These are phyloP conservation scores for Vitis hybrid DNA, from an alignment of 177 flowering plant species.

Conservation along the genomic window DNA sequence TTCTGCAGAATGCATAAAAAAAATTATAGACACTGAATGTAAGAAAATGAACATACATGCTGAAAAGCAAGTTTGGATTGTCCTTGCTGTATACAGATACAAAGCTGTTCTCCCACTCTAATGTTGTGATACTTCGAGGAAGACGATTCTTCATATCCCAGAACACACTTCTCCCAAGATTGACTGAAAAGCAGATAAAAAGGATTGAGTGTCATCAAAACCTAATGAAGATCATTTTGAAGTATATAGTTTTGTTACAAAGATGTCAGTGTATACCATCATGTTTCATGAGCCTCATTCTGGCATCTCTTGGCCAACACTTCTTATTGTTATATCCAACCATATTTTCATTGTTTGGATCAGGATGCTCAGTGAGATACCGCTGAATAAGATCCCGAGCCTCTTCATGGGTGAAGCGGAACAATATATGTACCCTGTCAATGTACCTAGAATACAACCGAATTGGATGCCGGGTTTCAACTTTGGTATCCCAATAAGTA, in stretches of 20 bases:
- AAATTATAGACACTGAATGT: neutral
- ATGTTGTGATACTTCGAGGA: slow-evolving; percentile 95
- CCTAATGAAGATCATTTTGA: too few relatives aligned
- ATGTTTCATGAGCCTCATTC: slow-evolving; percentile 99
- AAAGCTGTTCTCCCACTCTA: slow-evolving; percentile 99
- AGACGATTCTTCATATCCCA: slow-evolving; percentile 99
- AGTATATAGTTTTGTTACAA: too few relatives aligned
- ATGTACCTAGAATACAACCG: slow-evolving; percentile 93
- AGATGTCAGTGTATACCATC: slow-evolving; percentile 54
- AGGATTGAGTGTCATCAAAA: neutral
- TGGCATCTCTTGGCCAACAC: slow-evolving; percentile 99
- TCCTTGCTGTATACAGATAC: slow-evolving; percentile 99
- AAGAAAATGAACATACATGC: slow-evolving; percentile 70
- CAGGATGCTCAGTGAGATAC: slow-evolving; percentile 98
- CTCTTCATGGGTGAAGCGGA: slow-evolving; percentile 98
- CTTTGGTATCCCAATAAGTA: slow-evolving; percentile 86
- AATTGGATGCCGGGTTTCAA: slow-evolving; percentile 94
- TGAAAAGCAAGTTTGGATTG: slow-evolving; percentile 95
- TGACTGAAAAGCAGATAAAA: slow-evolving; percentile 46
- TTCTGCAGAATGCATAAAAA: neutral
- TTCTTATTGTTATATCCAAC: slow-evolving; percentile 99
- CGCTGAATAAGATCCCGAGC: slow-evolving; percentile 99
- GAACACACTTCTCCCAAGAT: slow-evolving; percentile 98
- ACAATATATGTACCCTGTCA: slow-evolving; percentile 91
- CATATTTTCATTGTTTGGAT: slow-evolving; percentile 99